phyloP scores from a whole-genome alignment of 1,284 basidiomycete genomes.

The Ceratobasidium sp. region DNA sequence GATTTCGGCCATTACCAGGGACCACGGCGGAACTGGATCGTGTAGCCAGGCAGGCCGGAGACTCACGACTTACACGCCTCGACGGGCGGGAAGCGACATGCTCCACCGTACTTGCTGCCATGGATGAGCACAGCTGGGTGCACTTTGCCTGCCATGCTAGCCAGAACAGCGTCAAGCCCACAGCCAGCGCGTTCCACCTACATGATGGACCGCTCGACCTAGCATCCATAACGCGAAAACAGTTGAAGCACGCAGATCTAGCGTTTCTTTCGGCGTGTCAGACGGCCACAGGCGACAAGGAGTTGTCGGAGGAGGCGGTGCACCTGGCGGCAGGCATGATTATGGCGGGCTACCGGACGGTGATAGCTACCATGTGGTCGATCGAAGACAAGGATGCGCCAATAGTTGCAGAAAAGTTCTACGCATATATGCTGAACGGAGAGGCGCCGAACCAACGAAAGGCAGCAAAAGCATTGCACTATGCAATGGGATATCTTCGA shows the following conservation, averaged over 20 bases:
- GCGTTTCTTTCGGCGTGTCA: background rate
- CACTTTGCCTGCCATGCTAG: too few relatives aligned
- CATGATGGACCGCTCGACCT: background rate
- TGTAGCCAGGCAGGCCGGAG: background rate
- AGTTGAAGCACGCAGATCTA: background rate
- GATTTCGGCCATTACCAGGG: background rate
- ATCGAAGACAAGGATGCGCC: conserved; percentile 49
- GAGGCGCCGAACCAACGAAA: conserved; percentile 33
- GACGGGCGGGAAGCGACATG: too few relatives aligned
- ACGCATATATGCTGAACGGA: conserved; percentile 45
- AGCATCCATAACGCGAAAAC: conserved; percentile 37
- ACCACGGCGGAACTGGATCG: background rate
- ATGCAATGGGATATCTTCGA: conserved; percentile 39
- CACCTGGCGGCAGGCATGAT: background rate
- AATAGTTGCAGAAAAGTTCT: conserved; percentile 46
- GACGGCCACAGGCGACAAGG: background rate
- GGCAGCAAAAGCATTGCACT: conserved; percentile 45
- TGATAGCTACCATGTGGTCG: conserved; percentile 56
- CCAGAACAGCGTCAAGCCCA: too few relatives aligned
- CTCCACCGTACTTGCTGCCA: too few relatives aligned
- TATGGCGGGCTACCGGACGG: conserved; percentile 39
- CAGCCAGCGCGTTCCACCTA: too few relatives aligned
- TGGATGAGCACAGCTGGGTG: too few relatives aligned
- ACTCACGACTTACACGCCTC: background rate
- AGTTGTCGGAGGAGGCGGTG: background rate